These are phyloP conservation scores for Ambrosia hybrid DNA, from an alignment of 140 eudicot genomes.

Conservation along the genomic window DNA sequence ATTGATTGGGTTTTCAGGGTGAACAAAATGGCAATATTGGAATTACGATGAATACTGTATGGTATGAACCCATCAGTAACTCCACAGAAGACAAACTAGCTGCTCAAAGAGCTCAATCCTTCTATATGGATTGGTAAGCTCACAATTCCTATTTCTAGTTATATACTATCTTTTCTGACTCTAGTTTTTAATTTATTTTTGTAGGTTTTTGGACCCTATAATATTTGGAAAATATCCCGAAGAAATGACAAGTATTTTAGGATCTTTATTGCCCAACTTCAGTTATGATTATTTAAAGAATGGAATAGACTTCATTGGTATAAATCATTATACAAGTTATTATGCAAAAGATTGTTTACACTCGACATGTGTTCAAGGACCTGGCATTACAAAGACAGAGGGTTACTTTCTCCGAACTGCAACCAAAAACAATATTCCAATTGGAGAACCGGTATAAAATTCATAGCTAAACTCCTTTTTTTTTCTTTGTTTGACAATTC, in stretches of 20 bases:
- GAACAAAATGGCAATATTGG: conserved; percentile 62
- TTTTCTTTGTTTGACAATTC: background rate
- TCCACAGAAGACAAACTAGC: conserved; percentile 62
- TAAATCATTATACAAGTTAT: conserved; percentile 73
- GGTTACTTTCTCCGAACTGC: conserved; percentile 54
- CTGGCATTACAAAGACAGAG: conserved; percentile 54
- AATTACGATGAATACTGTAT: conserved; percentile 51
- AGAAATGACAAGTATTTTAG: conserved; percentile 58
- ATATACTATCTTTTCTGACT: background rate
- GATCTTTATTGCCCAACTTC: conserved; percentile 53
- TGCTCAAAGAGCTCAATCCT: conserved; percentile 71
- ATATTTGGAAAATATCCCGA: conserved; percentile 61
- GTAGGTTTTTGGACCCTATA: conserved; percentile 80
- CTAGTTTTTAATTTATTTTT: conserved; percentile 1
- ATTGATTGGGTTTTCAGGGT: conserved; percentile 35
- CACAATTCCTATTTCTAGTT: background rate
- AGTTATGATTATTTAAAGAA: conserved; percentile 25
- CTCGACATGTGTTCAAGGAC: conserved; percentile 49
- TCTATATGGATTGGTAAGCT: conserved; percentile 63
- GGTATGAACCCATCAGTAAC: conserved; percentile 73
- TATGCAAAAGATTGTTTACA: conserved; percentile 70
- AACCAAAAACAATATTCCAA: conserved; percentile 42
- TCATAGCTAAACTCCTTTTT: background rate
- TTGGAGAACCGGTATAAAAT: conserved; percentile 60
- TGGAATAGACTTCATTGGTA: conserved; percentile 66